phyloP scores from a whole-genome alignment of 495 filamentous ascomycete species.

The Parathielavia appendiculata region DNA sequence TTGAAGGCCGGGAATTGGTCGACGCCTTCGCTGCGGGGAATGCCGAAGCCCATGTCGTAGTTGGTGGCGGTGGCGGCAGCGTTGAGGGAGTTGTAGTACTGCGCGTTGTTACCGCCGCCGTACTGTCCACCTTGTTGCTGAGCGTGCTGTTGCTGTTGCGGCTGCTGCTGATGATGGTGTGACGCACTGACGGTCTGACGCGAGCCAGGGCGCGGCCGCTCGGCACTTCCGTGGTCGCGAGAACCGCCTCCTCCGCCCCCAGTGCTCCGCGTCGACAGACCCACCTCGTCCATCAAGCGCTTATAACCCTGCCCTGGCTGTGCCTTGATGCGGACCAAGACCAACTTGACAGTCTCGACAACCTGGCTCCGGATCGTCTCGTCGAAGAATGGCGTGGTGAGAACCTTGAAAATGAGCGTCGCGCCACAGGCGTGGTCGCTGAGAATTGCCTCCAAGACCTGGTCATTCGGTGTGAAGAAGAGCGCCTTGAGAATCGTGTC shows the following conservation, averaged over 20 bases:
- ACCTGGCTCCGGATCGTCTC: conserved; percentile 83
- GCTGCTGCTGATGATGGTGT: conserved; percentile 30
- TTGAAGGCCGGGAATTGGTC: conserved; percentile 53
- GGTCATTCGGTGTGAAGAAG: conserved; percentile 89
- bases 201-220: conserved; percentile 52
- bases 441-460: conserved; percentile 83
- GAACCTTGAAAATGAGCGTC: conserved; percentile 94
- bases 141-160: conserved; percentile 21
- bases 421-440: conserved; percentile 89
- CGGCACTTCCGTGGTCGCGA: conserved; percentile 45
- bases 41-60: conserved; percentile 46
- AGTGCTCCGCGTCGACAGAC: conserved; percentile 57
- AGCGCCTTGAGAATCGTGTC: conserved; percentile 86
- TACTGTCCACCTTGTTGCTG: conserved; percentile 31
- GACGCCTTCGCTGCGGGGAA: conserved; percentile 53
- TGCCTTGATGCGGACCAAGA: conserved; percentile 83
- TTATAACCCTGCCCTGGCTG: conserved; percentile 95
- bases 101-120: conserved; percentile 23
- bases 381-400: conserved; percentile 97
- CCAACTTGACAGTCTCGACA: conserved; percentile 83
- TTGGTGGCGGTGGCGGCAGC: conserved; percentile 26
- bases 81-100: conserved; percentile 44
- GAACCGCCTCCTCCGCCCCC: conserved; percentile 30
- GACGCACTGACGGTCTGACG: conserved; percentile 44
- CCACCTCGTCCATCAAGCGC: conserved; percentile 96